These are phyloP conservation scores for Boletales sp. DNA, from an alignment of 768 basidiomycete species.

Conservation along the genomic window DNA sequence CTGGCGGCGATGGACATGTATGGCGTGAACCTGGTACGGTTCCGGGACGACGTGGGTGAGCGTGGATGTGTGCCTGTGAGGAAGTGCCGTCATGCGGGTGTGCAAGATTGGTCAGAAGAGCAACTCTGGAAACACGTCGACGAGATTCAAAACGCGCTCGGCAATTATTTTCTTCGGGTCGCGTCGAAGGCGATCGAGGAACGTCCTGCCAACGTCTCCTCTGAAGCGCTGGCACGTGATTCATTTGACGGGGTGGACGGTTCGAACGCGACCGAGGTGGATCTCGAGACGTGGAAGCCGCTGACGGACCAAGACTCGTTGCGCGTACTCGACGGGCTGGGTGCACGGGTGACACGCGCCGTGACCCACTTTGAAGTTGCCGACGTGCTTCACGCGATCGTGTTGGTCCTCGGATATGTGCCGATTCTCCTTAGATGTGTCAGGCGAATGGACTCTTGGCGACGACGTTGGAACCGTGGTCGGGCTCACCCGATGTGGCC, in stretches of 20 bases:
- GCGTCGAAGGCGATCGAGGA: constrained; percentile 50
- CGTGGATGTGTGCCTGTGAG: too few species aligned
- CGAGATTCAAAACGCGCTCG: constrained; percentile 61
- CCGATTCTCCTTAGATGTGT: constrained; percentile 1
- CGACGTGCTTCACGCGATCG: constrained; percentile 47
- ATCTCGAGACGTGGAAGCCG: constrained; percentile 15
- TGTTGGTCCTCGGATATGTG: constrained; percentile 50
- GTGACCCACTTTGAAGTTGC: constrained; percentile 49
- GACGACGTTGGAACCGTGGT: constrained; percentile 67
- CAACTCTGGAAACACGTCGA: constrained; percentile 61
- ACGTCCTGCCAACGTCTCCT: constrained; percentile 16
- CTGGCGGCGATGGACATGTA: constrained; percentile 63
- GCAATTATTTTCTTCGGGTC: constrained; percentile 75
- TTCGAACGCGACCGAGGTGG: background rate
- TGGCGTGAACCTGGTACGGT: constrained; percentile 36
- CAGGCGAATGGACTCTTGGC: constrained; percentile 73
- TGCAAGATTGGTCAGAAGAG: constrained; percentile 50
- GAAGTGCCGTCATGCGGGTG: too few species aligned
- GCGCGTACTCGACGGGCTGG: constrained; percentile 20
- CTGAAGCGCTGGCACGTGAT: constrained; percentile 14
- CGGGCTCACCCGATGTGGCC: constrained; percentile 32
- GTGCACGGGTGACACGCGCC: constrained; percentile 14
- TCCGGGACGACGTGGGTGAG: too few species aligned
- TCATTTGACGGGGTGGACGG: constrained; percentile 8
- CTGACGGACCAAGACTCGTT: constrained; percentile 22